phyloP scores from a whole-genome alignment of 2,329 filamentous ascomycete genomes.

The Aspergillus vadensis region DNA sequence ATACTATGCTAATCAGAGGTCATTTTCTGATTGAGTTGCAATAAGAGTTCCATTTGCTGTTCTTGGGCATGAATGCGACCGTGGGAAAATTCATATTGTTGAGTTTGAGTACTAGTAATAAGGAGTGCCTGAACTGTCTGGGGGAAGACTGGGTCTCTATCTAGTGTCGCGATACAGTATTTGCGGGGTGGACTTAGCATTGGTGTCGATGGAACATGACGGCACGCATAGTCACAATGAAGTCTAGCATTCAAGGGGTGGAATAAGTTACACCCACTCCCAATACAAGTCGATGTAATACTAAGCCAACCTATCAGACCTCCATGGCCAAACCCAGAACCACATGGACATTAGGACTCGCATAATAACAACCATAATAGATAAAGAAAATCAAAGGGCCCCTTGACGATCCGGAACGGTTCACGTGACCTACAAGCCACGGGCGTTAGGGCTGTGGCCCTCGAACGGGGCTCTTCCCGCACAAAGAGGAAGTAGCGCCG shows the following conservation, averaged over 20 bases:
- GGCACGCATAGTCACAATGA: neutral
- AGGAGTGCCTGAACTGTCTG: neutral
- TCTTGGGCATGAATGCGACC: neutral
- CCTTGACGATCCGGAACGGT: neutral
- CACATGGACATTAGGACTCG: neutral
- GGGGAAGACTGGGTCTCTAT: slow-evolving; percentile 8
- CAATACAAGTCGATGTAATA: neutral
- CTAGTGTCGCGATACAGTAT: slow-evolving; percentile 6
- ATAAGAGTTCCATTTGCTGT: neutral
- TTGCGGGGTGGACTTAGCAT: slow-evolving; percentile 5
- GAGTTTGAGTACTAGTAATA: too few relatives aligned
- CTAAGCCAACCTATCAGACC: neutral
- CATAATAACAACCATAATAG: neutral
- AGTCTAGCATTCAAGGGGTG: neutral
- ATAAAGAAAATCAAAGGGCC: neutral
- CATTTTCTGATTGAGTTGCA: neutral
- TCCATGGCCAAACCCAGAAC: neutral
- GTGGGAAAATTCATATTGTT: neutral
- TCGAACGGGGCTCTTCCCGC: slow-evolving; percentile 32
- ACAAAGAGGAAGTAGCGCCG: slow-evolving; percentile 35
- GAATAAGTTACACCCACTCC: neutral
- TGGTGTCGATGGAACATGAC: neutral
- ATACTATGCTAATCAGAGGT: too few relatives aligned
- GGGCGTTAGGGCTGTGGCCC: slow-evolving; percentile 44
- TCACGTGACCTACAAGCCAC: slow-evolving; percentile 29